Base-by-base conservation (phyloP, 495 filamentous ascomycete species). In the Sphaerosporella brunnea region DNA sequence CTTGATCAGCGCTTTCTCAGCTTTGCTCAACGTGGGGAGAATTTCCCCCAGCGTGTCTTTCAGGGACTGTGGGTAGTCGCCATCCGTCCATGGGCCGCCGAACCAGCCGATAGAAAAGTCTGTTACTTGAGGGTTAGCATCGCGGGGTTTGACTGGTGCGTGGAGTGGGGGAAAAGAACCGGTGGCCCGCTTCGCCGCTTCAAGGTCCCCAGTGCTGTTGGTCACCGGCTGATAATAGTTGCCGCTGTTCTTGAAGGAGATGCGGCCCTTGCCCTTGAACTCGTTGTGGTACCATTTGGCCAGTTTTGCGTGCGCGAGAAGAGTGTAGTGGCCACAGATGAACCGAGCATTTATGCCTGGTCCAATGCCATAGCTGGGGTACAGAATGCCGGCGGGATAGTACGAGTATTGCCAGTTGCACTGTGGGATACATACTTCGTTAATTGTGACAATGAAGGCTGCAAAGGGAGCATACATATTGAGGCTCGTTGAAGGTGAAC, bases 401-500 rank as follows among this genome's bases (percentile, higher is more conserved):
- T 44, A 59, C 23, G 50, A 53, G 38, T 58, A 66, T 47, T 66
- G 64, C 60, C 64, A 66, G 20, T 61, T 61, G 52, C 56, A 60
- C 51, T 53, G 4, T 15, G 37, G 25, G 18, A 30, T 5, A 20
- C 16, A 15, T 18, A 10, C 15, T 53, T 47, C 53, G 38, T 15
- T 47, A 16, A 41, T 5, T 18, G 10, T 9, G 7, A n/a, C 19
- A 15, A 18, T 38, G 9, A 2, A 4, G 13, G 30, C n/a, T 23
- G 2, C 18, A 7, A 38, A 24, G 2, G 21, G 28, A 21, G 38
- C 51, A 34, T 18, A 53, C 51, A 36, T 64, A 66, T 53, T 64
- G 61, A 4, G 64, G 64, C 46, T 66, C 64, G 16, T 65, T 70
- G 3, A 67, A 49, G 10, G 68, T 68, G 48, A 65, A 68, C 66